These are phyloP conservation scores for Prinsepia uniflora DNA, from an alignment of 306 rosid genomes.

Conservation along the genomic window DNA sequence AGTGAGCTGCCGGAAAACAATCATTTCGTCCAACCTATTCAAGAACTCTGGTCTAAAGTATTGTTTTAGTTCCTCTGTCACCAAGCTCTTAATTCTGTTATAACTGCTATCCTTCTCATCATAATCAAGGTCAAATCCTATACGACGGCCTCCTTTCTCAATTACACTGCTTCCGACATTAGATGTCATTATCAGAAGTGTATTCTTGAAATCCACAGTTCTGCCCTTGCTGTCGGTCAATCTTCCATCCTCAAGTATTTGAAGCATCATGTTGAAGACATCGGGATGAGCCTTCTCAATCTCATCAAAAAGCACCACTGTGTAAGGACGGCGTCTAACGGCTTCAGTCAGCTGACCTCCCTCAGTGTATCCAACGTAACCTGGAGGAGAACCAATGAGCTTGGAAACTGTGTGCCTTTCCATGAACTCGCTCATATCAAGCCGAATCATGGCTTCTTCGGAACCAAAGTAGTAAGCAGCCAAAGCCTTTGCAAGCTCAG, in stretches of 20 bases:
- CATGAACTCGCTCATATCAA: slow-evolving; percentile 98
- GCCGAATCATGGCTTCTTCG: slow-evolving; percentile 95
- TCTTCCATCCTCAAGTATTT: slow-evolving; percentile 92
- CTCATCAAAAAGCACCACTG: slow-evolving; percentile 90
- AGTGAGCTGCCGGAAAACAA: slow-evolving; percentile 90
- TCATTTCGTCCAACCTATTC: slow-evolving; percentile 93
- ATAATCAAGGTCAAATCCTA: slow-evolving; percentile 84
- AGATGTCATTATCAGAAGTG: slow-evolving; percentile 93
- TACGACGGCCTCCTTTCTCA: slow-evolving; percentile 88
- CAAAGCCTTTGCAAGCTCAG: slow-evolving; percentile 86
- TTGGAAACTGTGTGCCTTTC: slow-evolving; percentile 93
- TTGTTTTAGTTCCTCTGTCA: slow-evolving; percentile 85
- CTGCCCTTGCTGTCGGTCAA: slow-evolving; percentile 94
- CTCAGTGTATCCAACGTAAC: slow-evolving; percentile 93
- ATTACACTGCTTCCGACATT: slow-evolving; percentile 96
- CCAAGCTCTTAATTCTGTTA: slow-evolving; percentile 87
- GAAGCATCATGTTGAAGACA: slow-evolving; percentile 97
- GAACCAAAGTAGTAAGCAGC: slow-evolving; percentile 95
- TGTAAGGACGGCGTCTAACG: slow-evolving; percentile 91
- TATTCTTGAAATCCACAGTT: slow-evolving; percentile 94
- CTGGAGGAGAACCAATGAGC: slow-evolving; percentile 96
- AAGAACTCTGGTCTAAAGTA: slow-evolving; percentile 91
- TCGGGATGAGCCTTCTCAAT: slow-evolving; percentile 98
- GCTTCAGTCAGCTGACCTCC: slow-evolving; percentile 99
- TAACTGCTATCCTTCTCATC: slow-evolving; percentile 94